These are phyloP conservation scores for Cornus kousa DNA, from an alignment of 148 eudicot genomes.

Conservation along the genomic window DNA sequence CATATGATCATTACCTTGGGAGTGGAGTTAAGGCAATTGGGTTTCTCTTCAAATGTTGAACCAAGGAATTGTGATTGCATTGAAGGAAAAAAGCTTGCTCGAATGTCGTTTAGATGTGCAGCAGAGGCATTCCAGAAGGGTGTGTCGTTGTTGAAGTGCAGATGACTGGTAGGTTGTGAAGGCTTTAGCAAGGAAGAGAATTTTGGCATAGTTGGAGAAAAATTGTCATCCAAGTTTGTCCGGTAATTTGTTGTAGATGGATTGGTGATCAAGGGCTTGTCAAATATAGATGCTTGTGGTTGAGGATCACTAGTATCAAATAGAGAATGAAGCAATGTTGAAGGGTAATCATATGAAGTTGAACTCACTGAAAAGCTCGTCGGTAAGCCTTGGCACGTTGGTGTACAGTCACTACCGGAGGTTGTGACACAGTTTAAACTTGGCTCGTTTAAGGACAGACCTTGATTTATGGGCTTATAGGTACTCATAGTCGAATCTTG, in stretches of 20 bases:
- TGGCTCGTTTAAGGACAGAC: background rate
- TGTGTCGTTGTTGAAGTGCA: slow-evolving; percentile 16
- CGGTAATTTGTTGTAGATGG: slow-evolving; percentile 1
- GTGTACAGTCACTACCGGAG: slow-evolving; percentile 26
- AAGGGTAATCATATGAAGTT: slow-evolving; percentile 32
- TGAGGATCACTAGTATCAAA: slow-evolving; percentile 28
- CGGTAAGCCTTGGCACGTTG: slow-evolving; percentile 22
- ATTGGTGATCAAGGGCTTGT: slow-evolving; percentile 19
- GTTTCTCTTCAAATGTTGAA: slow-evolving; percentile 22
- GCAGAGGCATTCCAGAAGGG: slow-evolving; percentile 25
- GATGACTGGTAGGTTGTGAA: slow-evolving; percentile 16
- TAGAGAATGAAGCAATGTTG: slow-evolving; percentile 49
- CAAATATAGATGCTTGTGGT: slow-evolving; percentile 24
- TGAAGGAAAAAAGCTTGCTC: slow-evolving; percentile 33
- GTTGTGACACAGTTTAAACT: background rate
- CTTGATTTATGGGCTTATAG: slow-evolving; percentile 22
- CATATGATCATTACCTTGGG: slow-evolving; percentile 39
- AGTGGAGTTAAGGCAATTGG: slow-evolving; percentile 16
- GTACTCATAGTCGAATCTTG: slow-evolving; percentile 9
- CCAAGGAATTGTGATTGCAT: slow-evolving; percentile 27
- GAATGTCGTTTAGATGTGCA: slow-evolving; percentile 21
- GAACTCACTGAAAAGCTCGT: slow-evolving; percentile 33
- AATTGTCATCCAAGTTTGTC: slow-evolving; percentile 23
- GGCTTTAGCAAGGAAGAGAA: slow-evolving; percentile 18
- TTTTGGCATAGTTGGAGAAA: slow-evolving; percentile 18